A percentile compares a stretch with the other conserved stretches of the same genome.
Conservation (phyloP, 345 rosid genomes). For the Aquilaria yunnanensis region DNA sequence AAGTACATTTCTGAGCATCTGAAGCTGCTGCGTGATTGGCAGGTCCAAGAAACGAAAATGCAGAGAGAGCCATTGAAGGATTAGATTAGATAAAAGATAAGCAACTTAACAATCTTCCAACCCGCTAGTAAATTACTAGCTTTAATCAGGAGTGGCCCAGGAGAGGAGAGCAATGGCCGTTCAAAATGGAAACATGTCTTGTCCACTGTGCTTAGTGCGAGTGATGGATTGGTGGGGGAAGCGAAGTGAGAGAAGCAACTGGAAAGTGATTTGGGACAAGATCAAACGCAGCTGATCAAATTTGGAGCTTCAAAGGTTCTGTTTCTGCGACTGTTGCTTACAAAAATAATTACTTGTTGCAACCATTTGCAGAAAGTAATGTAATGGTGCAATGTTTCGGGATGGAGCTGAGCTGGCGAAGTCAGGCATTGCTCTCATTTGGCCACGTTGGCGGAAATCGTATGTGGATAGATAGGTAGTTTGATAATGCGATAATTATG, state of each 20-base stretch:
- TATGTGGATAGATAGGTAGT: conserved; percentile 31
- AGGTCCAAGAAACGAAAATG: conserved; percentile 59
- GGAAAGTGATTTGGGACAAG: neutral
- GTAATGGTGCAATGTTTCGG: neutral
- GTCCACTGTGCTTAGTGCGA: neutral
- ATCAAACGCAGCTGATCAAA: neutral
- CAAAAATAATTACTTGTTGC: neutral
- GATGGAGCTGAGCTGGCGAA: neutral
- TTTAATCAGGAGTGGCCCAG: conserved; percentile 5
- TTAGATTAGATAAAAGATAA: neutral
- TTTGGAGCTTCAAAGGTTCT: neutral
- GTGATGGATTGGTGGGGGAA: neutral
- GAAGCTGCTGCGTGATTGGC: conserved; percentile 25
- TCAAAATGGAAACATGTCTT: neutral
- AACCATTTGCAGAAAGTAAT: too few relatives aligned
- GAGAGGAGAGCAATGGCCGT: neutral
- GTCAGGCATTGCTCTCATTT: conserved; percentile 20
- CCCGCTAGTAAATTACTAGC: neutral
- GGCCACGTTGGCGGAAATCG: conserved; percentile 45
- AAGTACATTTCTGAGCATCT: conserved; percentile 33
- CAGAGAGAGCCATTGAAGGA: conserved; percentile 54
- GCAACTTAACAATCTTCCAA: neutral
- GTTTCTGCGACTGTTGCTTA: neutral
- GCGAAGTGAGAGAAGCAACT: neutral
- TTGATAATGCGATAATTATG: neutral